A percentile compares a stretch with the other conserved stretches of the same genome.
These are phyloP conservation scores for Marasmius fiardii DNA, from an alignment of 1,284 basidiomycete species.

Conservation along the genomic window DNA sequence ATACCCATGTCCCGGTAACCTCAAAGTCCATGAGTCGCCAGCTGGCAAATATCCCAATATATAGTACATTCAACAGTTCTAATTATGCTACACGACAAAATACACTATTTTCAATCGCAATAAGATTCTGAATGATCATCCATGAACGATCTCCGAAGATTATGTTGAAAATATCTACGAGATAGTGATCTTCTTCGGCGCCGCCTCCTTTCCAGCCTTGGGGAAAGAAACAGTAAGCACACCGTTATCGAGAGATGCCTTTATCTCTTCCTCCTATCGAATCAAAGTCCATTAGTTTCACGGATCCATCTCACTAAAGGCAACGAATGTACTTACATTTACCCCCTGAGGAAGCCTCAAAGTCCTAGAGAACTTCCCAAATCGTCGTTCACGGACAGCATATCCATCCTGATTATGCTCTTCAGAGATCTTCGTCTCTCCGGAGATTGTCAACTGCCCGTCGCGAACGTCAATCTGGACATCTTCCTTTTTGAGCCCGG, in stretches of 20 bases:
- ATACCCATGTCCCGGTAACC: no score
- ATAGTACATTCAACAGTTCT: no score
- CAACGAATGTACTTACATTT: neutral
- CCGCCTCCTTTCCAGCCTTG: neutral
- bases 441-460: neutral
- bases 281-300: neutral
- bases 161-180: no score
- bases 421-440: neutral
- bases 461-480: neutral
- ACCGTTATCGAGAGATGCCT: neutral
- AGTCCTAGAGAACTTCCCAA: neutral
- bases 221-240: neutral
- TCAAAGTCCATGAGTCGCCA: no score
- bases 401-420: neutral
- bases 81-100: no score
- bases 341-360: neutral
- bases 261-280: neutral
- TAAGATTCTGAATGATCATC: no score
- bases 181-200: neutral
- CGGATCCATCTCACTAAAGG: no score
- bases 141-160: no score
- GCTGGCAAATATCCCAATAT: no score
- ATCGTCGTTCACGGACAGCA: neutral
- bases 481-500: neutral
- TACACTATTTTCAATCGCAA: no score